phyloP scores from a whole-genome alignment of 257 asterid species.

The Ehretia macrophylla region DNA sequence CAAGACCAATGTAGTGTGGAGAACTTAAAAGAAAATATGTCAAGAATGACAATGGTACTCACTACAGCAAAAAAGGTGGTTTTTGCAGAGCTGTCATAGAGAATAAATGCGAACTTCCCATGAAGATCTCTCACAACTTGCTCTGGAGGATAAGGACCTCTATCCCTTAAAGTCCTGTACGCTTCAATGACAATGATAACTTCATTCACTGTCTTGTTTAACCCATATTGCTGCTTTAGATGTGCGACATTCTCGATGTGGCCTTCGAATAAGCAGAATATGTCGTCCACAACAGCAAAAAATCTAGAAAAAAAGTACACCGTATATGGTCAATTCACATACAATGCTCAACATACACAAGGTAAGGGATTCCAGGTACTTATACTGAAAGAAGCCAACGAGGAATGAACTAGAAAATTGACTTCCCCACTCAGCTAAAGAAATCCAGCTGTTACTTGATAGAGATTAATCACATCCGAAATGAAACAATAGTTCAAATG shows the following conservation, averaged over 20 bases:
- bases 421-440: too few relatives aligned
- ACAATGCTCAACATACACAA: background rate
- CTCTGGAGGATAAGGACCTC: constrained; percentile 96
- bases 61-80: constrained; percentile 69
- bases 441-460: too few relatives aligned
- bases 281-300: constrained; percentile 82
- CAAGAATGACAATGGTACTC: constrained; percentile 22
- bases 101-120: constrained; percentile 79
- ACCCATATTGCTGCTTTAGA: constrained; percentile 92
- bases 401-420: background rate
- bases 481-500: too few relatives aligned
- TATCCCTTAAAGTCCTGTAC: constrained; percentile 82
- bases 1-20: background rate
- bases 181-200: constrained; percentile 88
- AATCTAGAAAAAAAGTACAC: constrained; percentile 35
- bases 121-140: constrained; percentile 86
- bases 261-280: constrained; percentile 94
- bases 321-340: background rate
- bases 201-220: constrained; percentile 83
- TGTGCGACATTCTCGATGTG: constrained; percentile 82
- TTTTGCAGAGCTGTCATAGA: constrained; percentile 59
- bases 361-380: too few relatives aligned
- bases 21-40: background rate
- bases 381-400: too few relatives aligned
- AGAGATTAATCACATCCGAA: too few relatives aligned